phyloP scores from a whole-genome alignment of 495 filamentous ascomycete genomes.

The Penicillium cataractarum region DNA sequence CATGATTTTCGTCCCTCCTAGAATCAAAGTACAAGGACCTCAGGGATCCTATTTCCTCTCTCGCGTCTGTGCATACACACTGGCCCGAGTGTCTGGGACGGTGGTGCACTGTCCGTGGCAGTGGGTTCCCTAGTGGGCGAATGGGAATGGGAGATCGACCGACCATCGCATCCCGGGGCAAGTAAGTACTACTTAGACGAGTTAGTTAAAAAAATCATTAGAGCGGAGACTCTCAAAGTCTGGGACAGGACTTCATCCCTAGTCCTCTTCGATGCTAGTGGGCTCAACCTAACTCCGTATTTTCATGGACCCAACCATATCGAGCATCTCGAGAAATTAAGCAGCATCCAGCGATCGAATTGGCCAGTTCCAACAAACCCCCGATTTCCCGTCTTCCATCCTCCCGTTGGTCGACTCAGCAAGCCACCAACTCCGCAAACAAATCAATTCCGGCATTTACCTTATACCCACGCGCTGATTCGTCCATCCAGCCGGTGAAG shows the following conservation, averaged over 20 bases:
- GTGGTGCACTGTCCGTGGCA: slow-evolving; percentile 25
- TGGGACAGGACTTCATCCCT: not conserved
- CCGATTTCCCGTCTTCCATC: not conserved
- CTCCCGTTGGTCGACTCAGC: not conserved
- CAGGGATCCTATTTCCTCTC: slow-evolving; percentile 7
- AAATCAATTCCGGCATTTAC: not conserved
- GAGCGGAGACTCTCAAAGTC: not conserved
- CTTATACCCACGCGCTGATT: not conserved
- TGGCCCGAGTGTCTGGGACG: slow-evolving; percentile 32
- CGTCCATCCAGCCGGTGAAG: not conserved
- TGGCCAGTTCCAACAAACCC: not conserved
- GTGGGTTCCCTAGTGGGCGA: slow-evolving; percentile 23
- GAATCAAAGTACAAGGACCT: not conserved
- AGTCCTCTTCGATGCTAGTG: not conserved
- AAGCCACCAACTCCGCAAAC: not conserved
- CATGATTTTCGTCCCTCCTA: not conserved
- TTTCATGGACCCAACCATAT: not conserved
- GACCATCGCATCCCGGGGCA: not conserved
- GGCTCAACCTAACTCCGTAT: not conserved
- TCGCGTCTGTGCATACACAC: slow-evolving; percentile 13
- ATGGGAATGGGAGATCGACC: slow-evolving; percentile 17
- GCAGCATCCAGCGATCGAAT: not conserved
- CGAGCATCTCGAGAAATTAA: not conserved
- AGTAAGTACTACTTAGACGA: not conserved
- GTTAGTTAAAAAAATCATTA: not conserved